Evolutionary conservation across 2,329 filamentous ascomycete genomes (phyloP).

Genomic region (Fusarium sambucinum): DNA sequence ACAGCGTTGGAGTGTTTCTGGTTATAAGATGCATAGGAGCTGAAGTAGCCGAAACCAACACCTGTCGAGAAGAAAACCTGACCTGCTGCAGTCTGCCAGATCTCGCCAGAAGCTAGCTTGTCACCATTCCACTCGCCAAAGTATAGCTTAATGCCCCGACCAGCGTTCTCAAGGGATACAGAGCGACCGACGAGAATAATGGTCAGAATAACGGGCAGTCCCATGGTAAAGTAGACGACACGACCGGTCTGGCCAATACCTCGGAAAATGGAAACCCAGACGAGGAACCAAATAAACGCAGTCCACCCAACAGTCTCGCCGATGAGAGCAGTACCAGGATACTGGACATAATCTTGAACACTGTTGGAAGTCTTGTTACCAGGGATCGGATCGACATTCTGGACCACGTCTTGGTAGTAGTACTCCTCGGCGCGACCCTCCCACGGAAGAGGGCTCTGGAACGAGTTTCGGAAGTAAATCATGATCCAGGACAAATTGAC

Average conservation of each 20-base stretch:
- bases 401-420: conserved; percentile 63
- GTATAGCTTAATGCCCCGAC: conserved; percentile 63
- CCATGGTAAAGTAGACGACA: conserved; percentile 73
- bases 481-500: conserved; percentile 70
- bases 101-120: conserved; percentile 62
- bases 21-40: conserved; percentile 70
- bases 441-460: conserved; percentile 68
- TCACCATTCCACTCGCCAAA: conserved; percentile 61
- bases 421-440: conserved; percentile 63
- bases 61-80: conserved; percentile 72
- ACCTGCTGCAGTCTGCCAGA: conserved; percentile 71
- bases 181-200: conserved; percentile 67
- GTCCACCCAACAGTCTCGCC: conserved; percentile 70
- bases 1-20: conserved; percentile 69
- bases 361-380: conserved; percentile 55
- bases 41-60: conserved; percentile 70
- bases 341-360: conserved; percentile 60
- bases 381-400: conserved; percentile 58
- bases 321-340: conserved; percentile 60
- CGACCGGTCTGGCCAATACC: conserved; percentile 69
- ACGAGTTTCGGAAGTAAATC: conserved; percentile 68
- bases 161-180: conserved; percentile 65
- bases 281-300: conserved; percentile 69
- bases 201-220: conserved; percentile 67
- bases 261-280: conserved; percentile 71